Evolutionary conservation across 2,329 filamentous ascomycete genomes (phyloP).

Genomic region (Penicillium sp.): DNA sequence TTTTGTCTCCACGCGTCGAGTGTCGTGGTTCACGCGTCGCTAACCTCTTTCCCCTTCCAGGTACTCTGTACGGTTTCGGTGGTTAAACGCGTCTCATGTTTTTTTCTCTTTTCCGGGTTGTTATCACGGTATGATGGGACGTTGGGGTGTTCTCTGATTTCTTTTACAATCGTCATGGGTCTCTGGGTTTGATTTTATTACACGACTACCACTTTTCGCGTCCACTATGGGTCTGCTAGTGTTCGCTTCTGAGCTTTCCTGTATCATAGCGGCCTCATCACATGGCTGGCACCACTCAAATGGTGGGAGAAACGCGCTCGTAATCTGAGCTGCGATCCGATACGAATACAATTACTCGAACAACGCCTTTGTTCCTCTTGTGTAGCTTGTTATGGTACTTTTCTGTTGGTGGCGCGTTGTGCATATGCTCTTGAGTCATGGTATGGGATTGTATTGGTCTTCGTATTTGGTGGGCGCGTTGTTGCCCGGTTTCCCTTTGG

Average conservation of each 20-base stretch:
- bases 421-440: too few species aligned
- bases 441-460: too few species aligned
- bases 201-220: slow-evolving; percentile 39
- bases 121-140: slow-evolving; percentile 43
- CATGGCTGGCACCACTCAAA: slow-evolving; percentile 36
- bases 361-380: not conserved
- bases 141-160: slow-evolving; percentile 45
- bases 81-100: slow-evolving; percentile 59
- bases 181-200: slow-evolving; percentile 44
- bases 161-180: slow-evolving; percentile 42
- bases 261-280: slow-evolving; percentile 44
- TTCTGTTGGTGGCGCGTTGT: too few species aligned
- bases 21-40: slow-evolving; percentile 5
- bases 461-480: too few species aligned
- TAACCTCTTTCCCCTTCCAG: slow-evolving; percentile 26
- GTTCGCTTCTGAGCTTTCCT: slow-evolving; percentile 39
- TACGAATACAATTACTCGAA: slow-evolving; percentile 36
- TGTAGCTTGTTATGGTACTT: not conserved
- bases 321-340: slow-evolving; percentile 24
- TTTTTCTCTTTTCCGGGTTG: slow-evolving; percentile 42
- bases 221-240: slow-evolving; percentile 42
- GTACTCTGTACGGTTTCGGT: slow-evolving; percentile 85
- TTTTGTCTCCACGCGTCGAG: slow-evolving; percentile 10
- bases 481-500: too few species aligned
- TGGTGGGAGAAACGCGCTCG: slow-evolving; percentile 26